phyloP scores from a whole-genome alignment of 106 monocot species.

The Dioscorea dumetorum region DNA sequence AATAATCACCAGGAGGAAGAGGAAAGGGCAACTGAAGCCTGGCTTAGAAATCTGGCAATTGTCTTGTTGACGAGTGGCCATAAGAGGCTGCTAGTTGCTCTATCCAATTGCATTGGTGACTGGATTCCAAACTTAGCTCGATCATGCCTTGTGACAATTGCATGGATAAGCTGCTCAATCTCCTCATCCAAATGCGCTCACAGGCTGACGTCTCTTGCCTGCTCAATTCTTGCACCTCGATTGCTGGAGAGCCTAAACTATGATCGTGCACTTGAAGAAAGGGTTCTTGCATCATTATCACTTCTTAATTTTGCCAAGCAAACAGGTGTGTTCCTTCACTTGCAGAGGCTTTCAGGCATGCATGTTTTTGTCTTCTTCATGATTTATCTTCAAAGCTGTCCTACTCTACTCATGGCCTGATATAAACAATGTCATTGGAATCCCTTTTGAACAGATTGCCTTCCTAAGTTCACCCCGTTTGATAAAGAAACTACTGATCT shows the following conservation, averaged over 20 bases:
- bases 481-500: constrained; percentile 27
- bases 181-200: constrained; percentile 16
- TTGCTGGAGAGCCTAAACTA: constrained; percentile 61
- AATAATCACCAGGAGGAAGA: constrained; percentile 45
- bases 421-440: too few species aligned
- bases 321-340: constrained; percentile 40
- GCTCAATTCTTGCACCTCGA: constrained; percentile 46
- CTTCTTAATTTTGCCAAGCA: constrained; percentile 57
- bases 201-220: constrained; percentile 30
- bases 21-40: constrained; percentile 45
- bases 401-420: too few species aligned
- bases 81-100: constrained; percentile 44
- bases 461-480: constrained; percentile 49
- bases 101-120: constrained; percentile 64
- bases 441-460: constrained; percentile 33
- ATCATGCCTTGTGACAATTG: constrained; percentile 62
- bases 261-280: constrained; percentile 65
- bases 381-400: too few species aligned
- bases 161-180: constrained; percentile 64
- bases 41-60: constrained; percentile 44
- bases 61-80: constrained; percentile 55
- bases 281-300: constrained; percentile 64
- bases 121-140: constrained; percentile 48
- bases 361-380: too few species aligned
- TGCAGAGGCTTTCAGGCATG: too few species aligned